Conservation (phyloP, 306 rosid genomes). For the Datisca glomerata region DNA sequence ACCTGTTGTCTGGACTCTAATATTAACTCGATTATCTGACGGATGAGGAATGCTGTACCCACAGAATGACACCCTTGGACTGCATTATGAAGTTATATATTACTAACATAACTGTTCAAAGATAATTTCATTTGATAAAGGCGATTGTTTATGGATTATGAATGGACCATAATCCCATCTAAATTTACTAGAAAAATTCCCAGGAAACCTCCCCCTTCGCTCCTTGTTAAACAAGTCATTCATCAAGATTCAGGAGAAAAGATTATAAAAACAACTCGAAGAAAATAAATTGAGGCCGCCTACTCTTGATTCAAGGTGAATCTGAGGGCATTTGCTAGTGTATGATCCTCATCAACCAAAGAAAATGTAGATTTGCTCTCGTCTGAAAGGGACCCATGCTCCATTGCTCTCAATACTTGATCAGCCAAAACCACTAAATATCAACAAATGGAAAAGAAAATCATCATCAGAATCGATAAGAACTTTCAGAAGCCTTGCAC, state of each 20-base stretch:
- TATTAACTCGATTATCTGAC: constrained; percentile 68
- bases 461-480: too few relatives aligned
- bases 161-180: not conserved
- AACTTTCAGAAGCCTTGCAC: too few relatives aligned
- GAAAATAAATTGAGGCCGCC: too few relatives aligned
- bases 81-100: constrained; percentile 19
- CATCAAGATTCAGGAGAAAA: not conserved
- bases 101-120: not conserved
- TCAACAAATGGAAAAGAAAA: too few relatives aligned
- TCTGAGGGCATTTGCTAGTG: constrained; percentile 58
- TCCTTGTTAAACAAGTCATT: not conserved
- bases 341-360: constrained; percentile 59
- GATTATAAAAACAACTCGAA: not conserved
- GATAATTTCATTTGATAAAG: not conserved
- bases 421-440: too few relatives aligned
- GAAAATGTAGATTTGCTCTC: constrained; percentile 55
- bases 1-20: constrained; percentile 79
- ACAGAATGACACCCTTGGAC: constrained; percentile 54
- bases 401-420: too few relatives aligned
- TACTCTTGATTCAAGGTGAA: constrained; percentile 70
- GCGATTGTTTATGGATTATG: not conserved
- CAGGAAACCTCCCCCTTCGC: too few relatives aligned
- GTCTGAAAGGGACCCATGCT: constrained; percentile 48
- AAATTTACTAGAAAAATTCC: too few relatives aligned
- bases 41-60: constrained; percentile 96